Evolutionary conservation across 805 yeast genomes (phyloP).

Genomic region (Lachancea kluyveri): DNA sequence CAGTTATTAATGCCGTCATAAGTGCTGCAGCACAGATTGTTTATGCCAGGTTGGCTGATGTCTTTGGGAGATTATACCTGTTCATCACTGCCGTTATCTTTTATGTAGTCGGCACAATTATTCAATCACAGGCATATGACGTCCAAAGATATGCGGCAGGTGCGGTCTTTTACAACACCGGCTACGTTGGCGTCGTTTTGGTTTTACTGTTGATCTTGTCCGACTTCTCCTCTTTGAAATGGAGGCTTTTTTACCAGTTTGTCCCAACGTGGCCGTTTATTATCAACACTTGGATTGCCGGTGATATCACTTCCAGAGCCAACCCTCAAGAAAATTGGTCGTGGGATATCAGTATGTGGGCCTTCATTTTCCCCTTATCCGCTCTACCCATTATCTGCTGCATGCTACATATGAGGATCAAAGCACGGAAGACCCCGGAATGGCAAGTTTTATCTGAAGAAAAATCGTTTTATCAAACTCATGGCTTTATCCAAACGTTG

Average conservation of each 20-base stretch:
- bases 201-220: slow-evolving; percentile 52
- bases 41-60: slow-evolving; percentile 51
- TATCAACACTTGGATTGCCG: slow-evolving; percentile 73
- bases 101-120: slow-evolving; percentile 49
- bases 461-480: slow-evolving; percentile 11
- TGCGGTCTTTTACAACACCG: slow-evolving; percentile 39
- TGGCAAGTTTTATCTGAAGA: slow-evolving; percentile 31
- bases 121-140: slow-evolving; percentile 48
- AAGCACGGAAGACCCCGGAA: slow-evolving; percentile 37
- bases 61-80: slow-evolving; percentile 48
- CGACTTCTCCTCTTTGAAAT: slow-evolving; percentile 60
- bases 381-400: slow-evolving; percentile 40
- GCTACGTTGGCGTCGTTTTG: slow-evolving; percentile 60
- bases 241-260: slow-evolving; percentile 62
- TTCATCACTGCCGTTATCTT: slow-evolving; percentile 37
- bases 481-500: slow-evolving; percentile 14
- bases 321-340: slow-evolving; percentile 40
- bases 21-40: slow-evolving; percentile 54
- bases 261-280: slow-evolving; percentile 66
- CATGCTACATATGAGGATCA: slow-evolving; percentile 36
- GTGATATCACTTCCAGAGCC: slow-evolving; percentile 43
- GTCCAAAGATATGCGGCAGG: slow-evolving; percentile 51
- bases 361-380: slow-evolving; percentile 43
- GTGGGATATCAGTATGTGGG: slow-evolving; percentile 65
- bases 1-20: slow-evolving; percentile 45